Conservation (phyloP, 305 asterid species). For the Fraxinus ornus region DNA sequence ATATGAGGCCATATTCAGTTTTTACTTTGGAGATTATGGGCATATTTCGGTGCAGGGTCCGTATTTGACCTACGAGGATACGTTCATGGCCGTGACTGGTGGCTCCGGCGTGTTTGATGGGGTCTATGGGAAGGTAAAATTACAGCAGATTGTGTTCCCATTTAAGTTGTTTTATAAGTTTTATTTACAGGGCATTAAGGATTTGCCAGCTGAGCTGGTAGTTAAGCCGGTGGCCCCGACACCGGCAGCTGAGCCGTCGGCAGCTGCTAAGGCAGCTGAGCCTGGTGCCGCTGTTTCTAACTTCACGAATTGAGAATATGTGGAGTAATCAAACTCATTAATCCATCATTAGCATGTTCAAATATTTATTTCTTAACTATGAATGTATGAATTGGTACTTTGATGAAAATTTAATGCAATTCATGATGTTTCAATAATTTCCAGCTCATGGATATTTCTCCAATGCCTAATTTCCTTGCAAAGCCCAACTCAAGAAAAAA, state of each 20-base stretch:
- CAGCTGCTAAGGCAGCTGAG: conserved; percentile 51
- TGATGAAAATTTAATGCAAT: not conserved
- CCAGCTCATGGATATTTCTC: not conserved
- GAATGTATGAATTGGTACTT: not conserved
- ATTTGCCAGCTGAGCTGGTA: conserved; percentile 57
- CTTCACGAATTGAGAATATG: conserved; percentile 36
- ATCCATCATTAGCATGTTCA: not conserved
- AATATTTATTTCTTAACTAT: not conserved
- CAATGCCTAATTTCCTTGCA: not conserved
- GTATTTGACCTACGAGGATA: conserved; percentile 54
- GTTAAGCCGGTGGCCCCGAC: conserved; percentile 48
- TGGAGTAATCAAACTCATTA: not conserved
- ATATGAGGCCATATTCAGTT: conserved; percentile 57
- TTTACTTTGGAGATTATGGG: conserved; percentile 67
- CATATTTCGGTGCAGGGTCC: conserved; percentile 66
- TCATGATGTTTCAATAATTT: not conserved
- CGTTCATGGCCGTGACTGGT: conserved; percentile 57
- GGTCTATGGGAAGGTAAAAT: conserved; percentile 52
- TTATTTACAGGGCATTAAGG: conserved; percentile 58
- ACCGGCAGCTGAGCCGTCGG: conserved; percentile 49
- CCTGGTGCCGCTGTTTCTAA: conserved; percentile 43
- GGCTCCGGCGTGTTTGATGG: conserved; percentile 68
- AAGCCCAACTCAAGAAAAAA: no score
- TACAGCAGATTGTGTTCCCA: conserved; percentile 61
- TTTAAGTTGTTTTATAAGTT: conserved; percentile 55